Evolutionary conservation across 768 basidiomycete genomes (phyloP).

Genomic region (Boletus edulis): DNA sequence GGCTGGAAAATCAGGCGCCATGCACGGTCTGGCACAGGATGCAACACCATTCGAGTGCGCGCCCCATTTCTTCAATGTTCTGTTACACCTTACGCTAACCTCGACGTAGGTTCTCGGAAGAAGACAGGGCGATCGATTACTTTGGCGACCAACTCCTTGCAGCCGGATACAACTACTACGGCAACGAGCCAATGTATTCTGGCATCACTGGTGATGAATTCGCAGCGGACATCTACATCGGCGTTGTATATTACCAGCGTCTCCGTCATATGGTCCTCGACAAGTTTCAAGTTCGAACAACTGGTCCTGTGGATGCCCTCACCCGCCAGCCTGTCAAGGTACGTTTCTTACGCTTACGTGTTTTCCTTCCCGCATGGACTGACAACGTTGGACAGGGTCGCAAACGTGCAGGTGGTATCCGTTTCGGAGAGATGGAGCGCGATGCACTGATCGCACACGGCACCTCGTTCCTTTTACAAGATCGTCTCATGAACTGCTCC

Average conservation of each 20-base stretch:
- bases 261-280: conserved; percentile 99
- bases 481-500: conserved; percentile 99
- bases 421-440: conserved; percentile 99
- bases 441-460: conserved; percentile 99
- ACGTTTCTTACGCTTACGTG: conserved; percentile 21
- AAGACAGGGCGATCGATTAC: conserved; percentile 96
- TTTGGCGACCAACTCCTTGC: conserved; percentile 93
- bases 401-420: conserved; percentile 97
- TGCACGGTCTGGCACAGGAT: conserved; percentile 98
- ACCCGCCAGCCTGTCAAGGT: conserved; percentile 98
- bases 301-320: conserved; percentile 93
- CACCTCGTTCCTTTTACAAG: conserved; percentile 96
- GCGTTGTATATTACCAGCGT: conserved; percentile 98
- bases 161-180: conserved; percentile 98
- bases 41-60: conserved; percentile 96
- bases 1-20: conserved; percentile 98
- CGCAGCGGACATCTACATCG: conserved; percentile 97
- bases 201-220: conserved; percentile 99
- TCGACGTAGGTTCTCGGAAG: conserved; percentile 77
- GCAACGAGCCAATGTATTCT: conserved; percentile 99
- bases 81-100: conserved; percentile 9
- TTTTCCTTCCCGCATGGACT: neutral
- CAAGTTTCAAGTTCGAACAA: conserved; percentile 99
- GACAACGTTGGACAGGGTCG: conserved; percentile 61
- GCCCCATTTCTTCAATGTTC: conserved; percentile 1